Base-by-base conservation (phyloP, 345 rosid species). In the Eucalyptus tenuipes region DNA sequence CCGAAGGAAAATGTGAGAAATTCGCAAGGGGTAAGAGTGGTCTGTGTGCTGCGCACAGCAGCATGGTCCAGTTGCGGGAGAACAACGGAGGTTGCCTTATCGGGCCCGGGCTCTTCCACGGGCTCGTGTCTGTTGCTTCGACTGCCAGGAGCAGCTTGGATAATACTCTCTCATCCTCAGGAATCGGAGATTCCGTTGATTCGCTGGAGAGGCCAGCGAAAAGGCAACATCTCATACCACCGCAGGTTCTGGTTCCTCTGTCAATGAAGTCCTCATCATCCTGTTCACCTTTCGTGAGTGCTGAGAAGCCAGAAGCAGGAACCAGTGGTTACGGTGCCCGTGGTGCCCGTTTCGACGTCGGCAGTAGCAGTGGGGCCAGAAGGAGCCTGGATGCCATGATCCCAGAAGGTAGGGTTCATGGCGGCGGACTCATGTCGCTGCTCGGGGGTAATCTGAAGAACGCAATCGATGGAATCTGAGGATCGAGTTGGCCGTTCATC, bases 381-480 rank as follows among this genome's bases (percentile, higher is more conserved):
- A 91, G 90, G 91, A 91, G 93, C 89, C 89, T 91, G 10, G 96
- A 96, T 71, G 91, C 89, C 88, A 89, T 92, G 94, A 91, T 95
- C 89, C 98, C 99, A 5, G 99, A 97, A 93, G 99, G 98, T 89
- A 96, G 99, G 94, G 99, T 97, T 79, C 99, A 97, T 59, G 99
- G 99, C 2, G 99, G 99, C 2, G 95, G 95, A 49, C 97, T 96
- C 33, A 94, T 97, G 99, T 96, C 97, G 89, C 89, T 97, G 91
- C 94, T 96, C 71, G 93, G 95, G 85, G 98, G 98, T 57, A 95
- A 90, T 91, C 89, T 96, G 90, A 95, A 93, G 91, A 92, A 92
- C 88, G 91, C 95, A 53, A 88, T 93, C 59, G 94, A 94, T 90
- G 95, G 95, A 91, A 89, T 92, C 80, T 94, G 92, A 94, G 91